Conservation (phyloP, 495 filamentous ascomycete species). For the Cercophora samala region DNA sequence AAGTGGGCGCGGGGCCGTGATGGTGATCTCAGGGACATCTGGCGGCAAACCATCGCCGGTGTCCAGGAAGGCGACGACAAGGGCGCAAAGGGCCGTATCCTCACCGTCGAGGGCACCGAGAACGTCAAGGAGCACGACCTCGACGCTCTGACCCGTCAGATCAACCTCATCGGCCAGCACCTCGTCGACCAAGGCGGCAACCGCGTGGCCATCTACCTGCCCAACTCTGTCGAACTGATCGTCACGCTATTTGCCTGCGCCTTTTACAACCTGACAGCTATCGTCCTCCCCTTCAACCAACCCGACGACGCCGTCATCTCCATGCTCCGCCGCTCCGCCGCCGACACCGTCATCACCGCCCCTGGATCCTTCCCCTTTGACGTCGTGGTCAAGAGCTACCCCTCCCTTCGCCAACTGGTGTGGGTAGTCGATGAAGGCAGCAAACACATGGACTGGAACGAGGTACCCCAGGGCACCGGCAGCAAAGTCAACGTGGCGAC, state of each 20-base stretch:
- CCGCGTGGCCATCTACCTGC: constrained; percentile 84
- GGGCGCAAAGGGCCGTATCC: constrained; percentile 68
- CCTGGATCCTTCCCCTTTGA: constrained; percentile 87
- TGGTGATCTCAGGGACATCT: constrained; percentile 90
- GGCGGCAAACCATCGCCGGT: constrained; percentile 71
- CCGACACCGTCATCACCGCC: constrained; percentile 77
- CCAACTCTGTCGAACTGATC: constrained; percentile 88
- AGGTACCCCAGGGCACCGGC: constrained; percentile 70
- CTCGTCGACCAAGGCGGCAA: constrained; percentile 64
- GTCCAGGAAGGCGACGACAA: constrained; percentile 53
- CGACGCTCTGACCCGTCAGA: constrained; percentile 75
- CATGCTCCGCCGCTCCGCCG: constrained; percentile 64
- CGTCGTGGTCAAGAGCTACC: constrained; percentile 61
- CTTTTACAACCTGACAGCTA: constrained; percentile 75
- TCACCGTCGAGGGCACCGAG: constrained; percentile 76
- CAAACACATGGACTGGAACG: constrained; percentile 85
- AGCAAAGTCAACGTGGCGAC: constrained; percentile 71
- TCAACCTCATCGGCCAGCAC: constrained; percentile 79
- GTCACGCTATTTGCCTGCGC: constrained; percentile 60
- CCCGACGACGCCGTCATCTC: constrained; percentile 60
- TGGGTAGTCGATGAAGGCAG: constrained; percentile 94
- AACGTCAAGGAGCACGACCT: constrained; percentile 63
- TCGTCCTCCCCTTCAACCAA: constrained; percentile 81
- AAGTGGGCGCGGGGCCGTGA: constrained; percentile 79
- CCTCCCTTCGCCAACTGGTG: constrained; percentile 70